Base-by-base conservation (phyloP, 176 grass and related monocot species). In the Secale cereale region DNA sequence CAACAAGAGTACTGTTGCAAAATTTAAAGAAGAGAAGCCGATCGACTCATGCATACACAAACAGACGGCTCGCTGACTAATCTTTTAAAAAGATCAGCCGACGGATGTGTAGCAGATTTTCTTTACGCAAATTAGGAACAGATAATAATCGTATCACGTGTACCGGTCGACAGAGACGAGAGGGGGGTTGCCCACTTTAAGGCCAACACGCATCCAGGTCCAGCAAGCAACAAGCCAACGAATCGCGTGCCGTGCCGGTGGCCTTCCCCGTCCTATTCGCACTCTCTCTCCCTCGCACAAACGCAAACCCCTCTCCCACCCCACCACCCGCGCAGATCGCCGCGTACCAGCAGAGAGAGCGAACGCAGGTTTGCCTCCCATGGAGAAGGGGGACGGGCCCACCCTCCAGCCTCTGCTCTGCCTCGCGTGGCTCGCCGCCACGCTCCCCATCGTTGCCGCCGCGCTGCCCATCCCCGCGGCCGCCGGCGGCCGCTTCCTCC, bases 351-450 rank as follows among this genome's bases (percentile, higher is more conserved):
- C 14, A 45, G 48, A 50, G 46, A 52, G 48, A 52, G 48, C 16
- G 48, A 7, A 7, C 48, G 48, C 16, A 16, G 48, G 16, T 52
- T 52, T 10, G 43, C 43, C 13, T 66, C 14, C 72, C 50, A 87
- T 93, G 91, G 91, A 87, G 67, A 14, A 16, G 66, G 85, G 60
- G 15, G 25, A 15, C 69, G 76, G 69, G 46, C 19, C 50, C 39
- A 5, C 85, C 20, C 70, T 93, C 45, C 73, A 81, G 77, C 14
- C 78, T 7, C 59, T 93, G 36, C 74, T 93, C 5, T 86, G 85
- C 72, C 73, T 93, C 57, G 81, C 73, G 10, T 93, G 88, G 88
- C 65, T 88, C 46, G 88, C 82, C 27, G 85, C 88, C 59, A 82
- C 78, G 6, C 61, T 90, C 36, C 91, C 91, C 73, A 90, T 93